phyloP scores from a whole-genome alignment of 345 rosid genomes.

The Gossypium arboreum region DNA sequence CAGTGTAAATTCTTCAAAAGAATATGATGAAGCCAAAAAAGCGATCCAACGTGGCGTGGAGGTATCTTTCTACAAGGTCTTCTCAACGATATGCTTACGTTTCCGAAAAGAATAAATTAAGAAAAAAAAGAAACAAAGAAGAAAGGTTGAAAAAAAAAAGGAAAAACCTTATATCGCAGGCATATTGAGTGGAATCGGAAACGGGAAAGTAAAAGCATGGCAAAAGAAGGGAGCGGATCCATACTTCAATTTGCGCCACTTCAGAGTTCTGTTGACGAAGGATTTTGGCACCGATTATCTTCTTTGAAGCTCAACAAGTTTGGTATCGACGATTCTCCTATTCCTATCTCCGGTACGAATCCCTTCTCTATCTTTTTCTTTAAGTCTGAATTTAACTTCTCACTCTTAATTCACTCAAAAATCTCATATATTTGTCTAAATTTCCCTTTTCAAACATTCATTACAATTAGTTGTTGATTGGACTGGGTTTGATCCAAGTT shows the following conservation, averaged over 20 bases:
- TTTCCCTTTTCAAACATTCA: not conserved
- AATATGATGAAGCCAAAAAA: no score
- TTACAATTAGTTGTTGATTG: not conserved
- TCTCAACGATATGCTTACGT: not conserved
- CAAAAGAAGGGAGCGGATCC: conserved; percentile 28
- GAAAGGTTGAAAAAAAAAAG: not conserved
- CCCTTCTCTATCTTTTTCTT: not conserved
- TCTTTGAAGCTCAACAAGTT: conserved; percentile 79
- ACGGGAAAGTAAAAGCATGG: conserved; percentile 14
- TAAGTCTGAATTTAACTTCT: not conserved
- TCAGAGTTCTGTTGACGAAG: conserved; percentile 78
- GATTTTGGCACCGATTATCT: conserved; percentile 90
- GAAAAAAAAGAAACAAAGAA: not conserved
- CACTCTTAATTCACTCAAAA: not conserved
- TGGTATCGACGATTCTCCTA: conserved; percentile 88
- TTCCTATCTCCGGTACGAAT: conserved; percentile 62
- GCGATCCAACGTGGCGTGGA: no score
- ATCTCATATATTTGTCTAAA: not conserved
- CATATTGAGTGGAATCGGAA: not conserved
- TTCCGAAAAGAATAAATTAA: not conserved
- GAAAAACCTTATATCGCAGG: not conserved
- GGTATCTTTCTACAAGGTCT: conserved; percentile 4
- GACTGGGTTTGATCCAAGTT: not conserved
- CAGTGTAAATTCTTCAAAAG: no score
- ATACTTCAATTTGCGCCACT: conserved; percentile 76